These are phyloP conservation scores for Russula sp. DNA, from an alignment of 768 basidiomycete species.

Conservation along the genomic window DNA sequence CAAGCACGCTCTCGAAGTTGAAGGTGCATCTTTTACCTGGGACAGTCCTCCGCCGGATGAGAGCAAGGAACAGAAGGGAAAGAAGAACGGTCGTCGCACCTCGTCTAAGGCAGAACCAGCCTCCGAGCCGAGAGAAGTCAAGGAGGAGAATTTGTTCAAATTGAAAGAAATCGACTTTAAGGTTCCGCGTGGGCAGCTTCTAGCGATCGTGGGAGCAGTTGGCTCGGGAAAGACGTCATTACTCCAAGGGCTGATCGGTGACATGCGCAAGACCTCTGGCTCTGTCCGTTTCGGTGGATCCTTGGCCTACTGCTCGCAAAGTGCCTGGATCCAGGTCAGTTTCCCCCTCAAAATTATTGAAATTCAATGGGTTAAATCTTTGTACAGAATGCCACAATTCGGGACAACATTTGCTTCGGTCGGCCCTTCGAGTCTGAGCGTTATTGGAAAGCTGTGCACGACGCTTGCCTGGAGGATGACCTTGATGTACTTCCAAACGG, in stretches of 20 bases:
- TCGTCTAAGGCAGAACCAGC: conserved; percentile 14
- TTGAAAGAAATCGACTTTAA: conserved; percentile 60
- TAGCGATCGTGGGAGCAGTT: conserved; percentile 80
- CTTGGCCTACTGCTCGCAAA: conserved; percentile 82
- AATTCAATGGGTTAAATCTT: not conserved
- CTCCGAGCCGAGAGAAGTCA: conserved; percentile 35
- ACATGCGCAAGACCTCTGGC: conserved; percentile 74
- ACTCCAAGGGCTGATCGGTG: conserved; percentile 72
- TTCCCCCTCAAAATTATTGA: conserved; percentile 6
- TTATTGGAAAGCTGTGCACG: conserved; percentile 78
- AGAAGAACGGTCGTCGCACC: conserved; percentile 13
- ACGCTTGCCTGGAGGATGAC: conserved; percentile 78
- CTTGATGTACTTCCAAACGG: conserved; percentile 72
- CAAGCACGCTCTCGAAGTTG: conserved; percentile 63
- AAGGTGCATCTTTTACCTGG: conserved; percentile 80
- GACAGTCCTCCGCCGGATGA: conserved; percentile 65
- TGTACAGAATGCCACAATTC: conserved; percentile 69
- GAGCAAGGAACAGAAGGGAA: conserved; percentile 31
- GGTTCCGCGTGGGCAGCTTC: conserved; percentile 73
- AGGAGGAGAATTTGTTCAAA: conserved; percentile 51
- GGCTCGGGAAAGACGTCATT: conserved; percentile 70
- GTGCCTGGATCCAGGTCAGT: conserved; percentile 81
- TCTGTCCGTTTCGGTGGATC: conserved; percentile 69
- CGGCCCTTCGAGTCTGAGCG: conserved; percentile 73
- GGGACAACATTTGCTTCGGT: conserved; percentile 90